Conservation (phyloP, 164 flowering plant species). For the Aristolochia californica region DNA sequence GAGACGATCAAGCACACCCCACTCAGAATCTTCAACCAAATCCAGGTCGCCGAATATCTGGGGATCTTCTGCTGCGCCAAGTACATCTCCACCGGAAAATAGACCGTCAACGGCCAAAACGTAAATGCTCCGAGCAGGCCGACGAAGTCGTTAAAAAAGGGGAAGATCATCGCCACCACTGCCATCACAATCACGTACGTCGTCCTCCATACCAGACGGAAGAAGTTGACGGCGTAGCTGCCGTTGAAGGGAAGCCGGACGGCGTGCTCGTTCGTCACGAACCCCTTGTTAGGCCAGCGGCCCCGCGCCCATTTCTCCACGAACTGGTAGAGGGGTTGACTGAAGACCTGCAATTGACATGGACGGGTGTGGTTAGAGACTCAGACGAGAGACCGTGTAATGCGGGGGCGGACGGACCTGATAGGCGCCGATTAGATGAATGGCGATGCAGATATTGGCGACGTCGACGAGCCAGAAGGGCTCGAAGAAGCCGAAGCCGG, state of each 20-base stretch:
- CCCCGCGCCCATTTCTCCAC: conserved; percentile 29
- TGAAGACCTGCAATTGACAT: conserved; percentile 71
- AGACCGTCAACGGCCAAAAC: conserved; percentile 80
- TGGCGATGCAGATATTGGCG: conserved; percentile 45
- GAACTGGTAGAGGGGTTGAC: conserved; percentile 62
- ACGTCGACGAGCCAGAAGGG: conserved; percentile 75
- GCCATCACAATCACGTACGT: conserved; percentile 51
- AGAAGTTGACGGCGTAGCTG: conserved; percentile 32
- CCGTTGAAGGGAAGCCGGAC: conserved; percentile 32
- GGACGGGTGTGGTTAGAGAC: no score
- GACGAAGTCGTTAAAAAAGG: conserved; percentile 76
- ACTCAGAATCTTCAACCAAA: conserved; percentile 54
- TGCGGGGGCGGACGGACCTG: conserved; percentile 33
- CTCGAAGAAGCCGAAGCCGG: conserved; percentile 77
- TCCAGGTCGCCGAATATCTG: conserved; percentile 46
- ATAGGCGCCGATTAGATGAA: conserved; percentile 72
- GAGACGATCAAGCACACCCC: conserved; percentile 63
- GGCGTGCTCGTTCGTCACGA: conserved; percentile 37
- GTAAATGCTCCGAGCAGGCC: conserved; percentile 69
- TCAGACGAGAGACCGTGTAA: no score
- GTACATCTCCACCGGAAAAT: conserved; percentile 89
- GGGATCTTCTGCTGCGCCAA: conserved; percentile 38
- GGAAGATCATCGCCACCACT: conserved; percentile 67
- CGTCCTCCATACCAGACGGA: conserved; percentile 71
- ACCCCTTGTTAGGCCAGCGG: conserved; percentile 50